Evolutionary conservation across 768 basidiomycete genomes (phyloP), one percentile per base, ranked within the genome.

Genomic region (Hericium rajendrae): DNA sequence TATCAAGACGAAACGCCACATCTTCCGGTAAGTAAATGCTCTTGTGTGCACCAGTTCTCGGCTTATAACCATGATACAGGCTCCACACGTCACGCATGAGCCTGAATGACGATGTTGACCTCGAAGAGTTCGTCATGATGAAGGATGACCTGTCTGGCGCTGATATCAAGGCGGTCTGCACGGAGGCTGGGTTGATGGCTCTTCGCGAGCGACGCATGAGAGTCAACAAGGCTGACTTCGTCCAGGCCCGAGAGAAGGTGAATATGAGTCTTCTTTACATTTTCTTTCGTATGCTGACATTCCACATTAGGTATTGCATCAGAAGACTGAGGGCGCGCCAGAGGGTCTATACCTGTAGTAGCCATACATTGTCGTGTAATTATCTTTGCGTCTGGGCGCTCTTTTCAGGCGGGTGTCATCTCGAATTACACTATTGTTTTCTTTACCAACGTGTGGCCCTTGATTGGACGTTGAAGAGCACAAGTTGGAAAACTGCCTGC

Each of bases 141-240:
- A 98, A 98, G 72, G 97, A 99, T 65, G 95, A 97, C 66, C 74
- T 97, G 20, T 92, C 90, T 12, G 97, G 97, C 49, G 97, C 97
- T 2, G 97, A 99, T 67, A 98, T 99, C 78, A 98, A 98, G 74
- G 97, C 95, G 1, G 91, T 98, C 4, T 97, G 94, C 70, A 98
- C 97, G 6, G 97, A 99, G 69, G 95, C 97, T n/a, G 97, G 97
- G 63, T 71, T 99, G 53, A 77, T 98, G 38, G 97, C 97, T 4
- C 76, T 99, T 59, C 81, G 97, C 62, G 97, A 99, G 70, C 79
- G 97, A 55, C 79, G 97, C 60, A 98, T 94, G 93, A 78, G 89
- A 68, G 95, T 97, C 13, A 90, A 83, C 38, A 94, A 97, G 73
- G 80, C 78, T 6, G 95, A 98, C 71, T 91, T 98, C 65, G 86